These are phyloP conservation scores for Olyra latifolia DNA, from an alignment of 176 grass and related monocot genomes.

Conservation along the genomic window DNA sequence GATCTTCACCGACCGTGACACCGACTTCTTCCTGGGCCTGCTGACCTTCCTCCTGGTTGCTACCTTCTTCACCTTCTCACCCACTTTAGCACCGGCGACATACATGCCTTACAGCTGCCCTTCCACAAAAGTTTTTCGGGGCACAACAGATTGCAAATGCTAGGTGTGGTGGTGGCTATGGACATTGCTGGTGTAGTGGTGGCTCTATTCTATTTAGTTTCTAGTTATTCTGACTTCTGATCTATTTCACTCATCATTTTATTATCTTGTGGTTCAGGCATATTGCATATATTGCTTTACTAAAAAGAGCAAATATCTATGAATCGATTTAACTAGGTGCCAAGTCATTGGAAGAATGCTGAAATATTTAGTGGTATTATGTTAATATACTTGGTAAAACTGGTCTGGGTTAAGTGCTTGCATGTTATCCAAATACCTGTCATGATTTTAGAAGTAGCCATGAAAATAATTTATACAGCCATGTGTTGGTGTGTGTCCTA, in stretches of 20 bases:
- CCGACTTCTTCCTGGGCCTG: constrained; percentile 54
- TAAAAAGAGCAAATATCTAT: constrained; percentile 1
- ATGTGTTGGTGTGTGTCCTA: neutral
- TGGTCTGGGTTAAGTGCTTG: neutral
- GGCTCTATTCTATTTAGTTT: neutral
- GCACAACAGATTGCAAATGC: neutral
- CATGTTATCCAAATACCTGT: neutral
- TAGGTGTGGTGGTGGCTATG: neutral
- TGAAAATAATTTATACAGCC: constrained; percentile 1
- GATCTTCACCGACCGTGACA: constrained; percentile 59
- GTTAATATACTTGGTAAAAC: constrained; percentile 14
- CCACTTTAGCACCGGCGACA: constrained; percentile 8
- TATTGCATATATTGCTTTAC: neutral
- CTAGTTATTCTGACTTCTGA: neutral
- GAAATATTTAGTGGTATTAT: constrained; percentile 10
- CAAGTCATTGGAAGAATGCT: neutral
- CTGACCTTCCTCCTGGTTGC: constrained; percentile 43
- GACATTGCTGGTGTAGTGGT: too few species aligned
- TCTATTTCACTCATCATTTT: neutral
- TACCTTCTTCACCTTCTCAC: constrained; percentile 56
- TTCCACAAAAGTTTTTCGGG: neutral
- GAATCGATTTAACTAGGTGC: neutral
- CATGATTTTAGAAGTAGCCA: constrained; percentile 5
- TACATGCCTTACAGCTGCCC: constrained; percentile 14
- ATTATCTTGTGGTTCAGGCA: neutral